Percentiles rank a stretch among this genome's conserved stretches.
Evolutionary conservation across 2,329 filamentous ascomycete species (phyloP).

Genomic region (Diaporthe eres): DNA sequence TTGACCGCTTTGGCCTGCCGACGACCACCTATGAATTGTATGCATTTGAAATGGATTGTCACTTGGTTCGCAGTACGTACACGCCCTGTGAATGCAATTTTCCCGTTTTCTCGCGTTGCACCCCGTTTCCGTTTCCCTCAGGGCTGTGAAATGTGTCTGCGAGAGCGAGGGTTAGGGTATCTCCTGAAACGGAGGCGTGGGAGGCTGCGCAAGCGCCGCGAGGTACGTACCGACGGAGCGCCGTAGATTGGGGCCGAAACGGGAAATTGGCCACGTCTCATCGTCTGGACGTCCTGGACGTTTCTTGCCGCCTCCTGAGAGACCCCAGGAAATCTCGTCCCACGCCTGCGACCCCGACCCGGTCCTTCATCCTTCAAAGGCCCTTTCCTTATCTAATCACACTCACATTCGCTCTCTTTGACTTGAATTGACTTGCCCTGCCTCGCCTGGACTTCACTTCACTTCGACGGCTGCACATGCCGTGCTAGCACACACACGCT

Average conservation of each 20-base stretch:
- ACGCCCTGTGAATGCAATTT: neutral
- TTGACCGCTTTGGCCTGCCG: slow-evolving; percentile 14
- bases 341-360: slow-evolving; percentile 5
- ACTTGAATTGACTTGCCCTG: neutral
- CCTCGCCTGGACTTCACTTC: neutral
- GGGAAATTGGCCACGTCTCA: slow-evolving; percentile 42
- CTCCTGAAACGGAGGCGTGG: neutral
- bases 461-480: slow-evolving; percentile 15
- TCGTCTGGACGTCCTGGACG: neutral
- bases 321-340: slow-evolving; percentile 7
- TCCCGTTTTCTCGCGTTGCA: neutral
- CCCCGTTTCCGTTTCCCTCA: neutral
- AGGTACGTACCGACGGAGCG: slow-evolving; percentile 5
- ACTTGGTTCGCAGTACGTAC: neutral
- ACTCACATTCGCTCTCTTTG: slow-evolving; percentile 10
- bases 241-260: slow-evolving; percentile 31
- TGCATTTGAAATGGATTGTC: neutral
- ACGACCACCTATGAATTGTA: neutral
- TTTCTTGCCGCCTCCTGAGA: slow-evolving; percentile 20
- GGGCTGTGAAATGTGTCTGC: neutral
- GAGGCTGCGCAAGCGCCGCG: neutral
- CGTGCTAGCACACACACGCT: neutral
- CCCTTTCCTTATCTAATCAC: slow-evolving; percentile 33
- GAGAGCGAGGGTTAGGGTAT: neutral
- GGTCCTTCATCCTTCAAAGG: slow-evolving; percentile 27